These are phyloP conservation scores for Ascochyta rabiei DNA, from an alignment of 2,329 filamentous ascomycete species.

Conservation along the genomic window DNA sequence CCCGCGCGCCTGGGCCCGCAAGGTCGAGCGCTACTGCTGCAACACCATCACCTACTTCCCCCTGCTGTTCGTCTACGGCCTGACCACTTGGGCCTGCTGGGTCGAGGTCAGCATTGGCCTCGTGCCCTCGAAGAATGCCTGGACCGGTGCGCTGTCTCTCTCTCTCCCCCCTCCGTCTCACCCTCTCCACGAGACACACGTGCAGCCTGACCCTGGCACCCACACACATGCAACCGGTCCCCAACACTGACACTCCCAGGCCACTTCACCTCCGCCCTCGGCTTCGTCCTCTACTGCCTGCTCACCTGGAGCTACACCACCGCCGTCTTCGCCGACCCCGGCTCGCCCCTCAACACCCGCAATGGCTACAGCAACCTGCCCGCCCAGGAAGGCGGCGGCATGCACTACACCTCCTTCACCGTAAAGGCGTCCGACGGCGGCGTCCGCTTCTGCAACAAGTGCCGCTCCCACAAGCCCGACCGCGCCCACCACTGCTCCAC, in stretches of 20 bases:
- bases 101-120: conserved; percentile 76
- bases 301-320: conserved; percentile 89
- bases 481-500: conserved; percentile 96
- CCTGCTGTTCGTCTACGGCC: conserved; percentile 83
- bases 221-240: no score
- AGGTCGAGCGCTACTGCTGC: conserved; percentile 85
- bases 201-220: background rate
- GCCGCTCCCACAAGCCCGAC: conserved; percentile 91
- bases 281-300: conserved; percentile 74
- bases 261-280: conserved; percentile 63
- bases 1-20: conserved; percentile 64
- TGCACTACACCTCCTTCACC: conserved; percentile 76
- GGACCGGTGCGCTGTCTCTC: conserved; percentile 40
- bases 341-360: conserved; percentile 61
- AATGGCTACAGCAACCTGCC: conserved; percentile 80
- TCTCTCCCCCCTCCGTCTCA: background rate
- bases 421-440: conserved; percentile 86
- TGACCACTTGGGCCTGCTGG: conserved; percentile 95
- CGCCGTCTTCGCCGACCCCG: conserved; percentile 91
- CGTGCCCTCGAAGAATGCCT: conserved; percentile 40
- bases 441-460: conserved; percentile 94
- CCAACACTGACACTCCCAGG: conserved; percentile 34
- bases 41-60: conserved; percentile 79
- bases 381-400: conserved; percentile 64
- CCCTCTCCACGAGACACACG: conserved; percentile 5